phyloP scores from a whole-genome alignment of 2,329 filamentous ascomycete species.

The Talaromyces sp. region DNA sequence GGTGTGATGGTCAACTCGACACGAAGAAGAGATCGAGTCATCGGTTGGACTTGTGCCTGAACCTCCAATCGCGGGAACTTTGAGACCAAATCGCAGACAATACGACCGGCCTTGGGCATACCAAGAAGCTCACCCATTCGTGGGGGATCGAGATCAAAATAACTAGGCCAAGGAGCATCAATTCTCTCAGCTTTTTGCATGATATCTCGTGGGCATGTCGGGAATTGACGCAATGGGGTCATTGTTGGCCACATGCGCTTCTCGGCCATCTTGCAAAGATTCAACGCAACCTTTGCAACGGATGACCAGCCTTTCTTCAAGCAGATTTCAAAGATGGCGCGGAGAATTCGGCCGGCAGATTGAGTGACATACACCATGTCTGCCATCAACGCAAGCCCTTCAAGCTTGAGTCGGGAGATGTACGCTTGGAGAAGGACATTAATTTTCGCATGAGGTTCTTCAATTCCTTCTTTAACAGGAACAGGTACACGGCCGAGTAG shows the following conservation, averaged over 20 bases:
- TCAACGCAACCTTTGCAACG: constrained; percentile 86
- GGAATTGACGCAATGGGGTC: constrained; percentile 90
- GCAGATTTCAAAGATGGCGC: constrained; percentile 96
- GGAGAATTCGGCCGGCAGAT: constrained; percentile 90
- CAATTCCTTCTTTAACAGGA: constrained; percentile 94
- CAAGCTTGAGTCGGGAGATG: constrained; percentile 89
- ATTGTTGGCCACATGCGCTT: constrained; percentile 99
- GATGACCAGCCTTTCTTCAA: constrained; percentile 94
- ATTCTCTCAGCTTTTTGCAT: constrained; percentile 91
- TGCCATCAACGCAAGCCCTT: constrained; percentile 93
- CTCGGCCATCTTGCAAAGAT: constrained; percentile 98
- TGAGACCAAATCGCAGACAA: constrained; percentile 79
- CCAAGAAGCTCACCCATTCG: constrained; percentile 93
- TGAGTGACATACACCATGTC: constrained; percentile 99
- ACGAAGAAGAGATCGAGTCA: constrained; percentile 89
- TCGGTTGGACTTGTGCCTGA: constrained; percentile 88
- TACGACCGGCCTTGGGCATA: constrained; percentile 80
- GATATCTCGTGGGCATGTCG: constrained; percentile 75
- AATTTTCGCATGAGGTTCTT: constrained; percentile 96
- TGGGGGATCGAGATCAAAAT: constrained; percentile 94
- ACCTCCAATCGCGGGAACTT: constrained; percentile 94
- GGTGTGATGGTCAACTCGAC: constrained; percentile 88
- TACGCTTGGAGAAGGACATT: constrained; percentile 96
- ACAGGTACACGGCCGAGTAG: constrained; percentile 86
- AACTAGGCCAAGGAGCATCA: constrained; percentile 87